These are phyloP conservation scores for Dictyostelium firmibasis DNA, from an alignment of 78 protist species.

Conservation along the genomic window DNA sequence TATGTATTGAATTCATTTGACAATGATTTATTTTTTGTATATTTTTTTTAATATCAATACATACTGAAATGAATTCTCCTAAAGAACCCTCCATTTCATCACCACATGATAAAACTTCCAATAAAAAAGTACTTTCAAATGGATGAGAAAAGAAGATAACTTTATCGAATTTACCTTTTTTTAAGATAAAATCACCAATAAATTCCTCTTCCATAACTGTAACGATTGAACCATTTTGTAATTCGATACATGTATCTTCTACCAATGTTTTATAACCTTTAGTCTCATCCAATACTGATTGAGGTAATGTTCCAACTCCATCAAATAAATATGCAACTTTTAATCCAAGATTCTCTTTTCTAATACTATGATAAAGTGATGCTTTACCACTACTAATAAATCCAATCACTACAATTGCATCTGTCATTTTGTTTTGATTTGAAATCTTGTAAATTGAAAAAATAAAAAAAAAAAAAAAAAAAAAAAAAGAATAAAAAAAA, in stretches of 20 bases:
- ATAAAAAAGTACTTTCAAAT: slow-evolving; percentile 32
- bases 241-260: not conserved
- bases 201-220: not conserved
- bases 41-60: not conserved
- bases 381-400: slow-evolving; percentile 39
- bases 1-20: too few species aligned
- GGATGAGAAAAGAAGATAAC: slow-evolving; percentile 14
- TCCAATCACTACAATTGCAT: slow-evolving; percentile 29
- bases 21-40: too few species aligned
- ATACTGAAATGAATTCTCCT: slow-evolving; percentile 8
- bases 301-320: slow-evolving; percentile 9
- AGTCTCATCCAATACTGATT: slow-evolving; percentile 5
- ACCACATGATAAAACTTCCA: slow-evolving; percentile 13
- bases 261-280: not conserved
- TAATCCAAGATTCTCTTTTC: not conserved
- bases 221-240: not conserved
- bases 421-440: not conserved
- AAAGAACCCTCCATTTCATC: slow-evolving; percentile 27
- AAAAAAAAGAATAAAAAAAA: not conserved
- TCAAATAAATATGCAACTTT: slow-evolving; percentile 28
- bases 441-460: not conserved
- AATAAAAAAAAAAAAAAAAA: not conserved
- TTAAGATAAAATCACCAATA: not conserved
- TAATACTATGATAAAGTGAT: slow-evolving; percentile 6
- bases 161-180: not conserved